Evolutionary conservation across 1,139 yeast genomes (phyloP).

Genomic region (Geotrichum reessii): DNA sequence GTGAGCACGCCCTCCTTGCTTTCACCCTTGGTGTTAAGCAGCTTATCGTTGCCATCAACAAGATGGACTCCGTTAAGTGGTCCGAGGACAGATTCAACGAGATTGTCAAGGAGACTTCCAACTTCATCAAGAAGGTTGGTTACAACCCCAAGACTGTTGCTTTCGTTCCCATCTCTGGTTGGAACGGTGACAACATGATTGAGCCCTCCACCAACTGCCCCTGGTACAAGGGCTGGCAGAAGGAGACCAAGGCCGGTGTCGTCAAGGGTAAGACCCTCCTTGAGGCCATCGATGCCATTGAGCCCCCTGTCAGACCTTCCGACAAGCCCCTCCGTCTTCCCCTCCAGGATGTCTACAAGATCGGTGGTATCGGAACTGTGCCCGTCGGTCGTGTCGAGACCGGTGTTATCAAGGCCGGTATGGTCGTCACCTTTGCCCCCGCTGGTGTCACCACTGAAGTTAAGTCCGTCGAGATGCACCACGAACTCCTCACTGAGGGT

Average conservation of each 20-base stretch:
- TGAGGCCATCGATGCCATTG: slow-evolving; percentile 83
- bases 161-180: slow-evolving; percentile 88
- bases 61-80: slow-evolving; percentile 92
- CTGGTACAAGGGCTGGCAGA: slow-evolving; percentile 90
- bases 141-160: slow-evolving; percentile 84
- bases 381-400: slow-evolving; percentile 94
- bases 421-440: slow-evolving; percentile 87
- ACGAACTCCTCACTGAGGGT: slow-evolving; percentile 81
- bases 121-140: slow-evolving; percentile 90
- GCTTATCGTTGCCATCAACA: slow-evolving; percentile 85
- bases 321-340: slow-evolving; percentile 90
- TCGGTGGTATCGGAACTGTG: slow-evolving; percentile 91
- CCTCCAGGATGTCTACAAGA: slow-evolving; percentile 89
- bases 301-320: slow-evolving; percentile 79
- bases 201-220: slow-evolving; percentile 77
- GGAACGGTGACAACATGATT: slow-evolving; percentile 94
- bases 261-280: slow-evolving; percentile 79
- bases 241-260: slow-evolving; percentile 77
- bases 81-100: slow-evolving; percentile 74
- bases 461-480: slow-evolving; percentile 92
- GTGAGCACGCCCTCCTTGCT: slow-evolving; percentile 89
- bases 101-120: slow-evolving; percentile 75
- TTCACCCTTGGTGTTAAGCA: slow-evolving; percentile 88
- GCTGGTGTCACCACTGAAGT: slow-evolving; percentile 91
- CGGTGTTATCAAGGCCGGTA: slow-evolving; percentile 88